These are phyloP conservation scores for Hypoxylon fuscum DNA, from an alignment of 495 filamentous ascomycete species.

Conservation along the genomic window DNA sequence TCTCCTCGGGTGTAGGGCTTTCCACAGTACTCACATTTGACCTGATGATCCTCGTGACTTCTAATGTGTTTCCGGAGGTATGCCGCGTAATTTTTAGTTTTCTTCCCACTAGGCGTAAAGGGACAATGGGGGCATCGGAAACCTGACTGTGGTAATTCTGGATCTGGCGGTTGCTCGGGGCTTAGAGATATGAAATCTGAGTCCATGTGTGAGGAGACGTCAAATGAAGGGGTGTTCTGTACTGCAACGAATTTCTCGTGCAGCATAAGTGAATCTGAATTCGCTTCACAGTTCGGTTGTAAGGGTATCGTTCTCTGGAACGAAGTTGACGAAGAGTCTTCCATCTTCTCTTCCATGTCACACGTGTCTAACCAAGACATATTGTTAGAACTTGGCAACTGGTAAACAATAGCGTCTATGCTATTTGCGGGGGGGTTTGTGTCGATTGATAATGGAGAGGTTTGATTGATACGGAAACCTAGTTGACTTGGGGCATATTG, in stretches of 20 bases:
- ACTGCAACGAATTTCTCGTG: not conserved
- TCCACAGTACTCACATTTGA: not conserved
- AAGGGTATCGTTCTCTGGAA: not conserved
- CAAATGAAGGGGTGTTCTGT: not conserved
- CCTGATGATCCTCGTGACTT: not conserved
- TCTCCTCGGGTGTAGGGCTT: slow-evolving; percentile 10
- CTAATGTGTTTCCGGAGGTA: slow-evolving; percentile 6
- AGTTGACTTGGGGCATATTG: not conserved
- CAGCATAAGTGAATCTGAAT: not conserved
- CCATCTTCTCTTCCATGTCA: not conserved
- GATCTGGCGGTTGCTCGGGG: not conserved
- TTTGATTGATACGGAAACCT: not conserved
- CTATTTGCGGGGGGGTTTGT: not conserved
- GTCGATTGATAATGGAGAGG: not conserved
- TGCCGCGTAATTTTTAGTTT: not conserved
- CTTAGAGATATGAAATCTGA: not conserved
- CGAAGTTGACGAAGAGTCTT: not conserved
- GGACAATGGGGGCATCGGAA: not conserved
- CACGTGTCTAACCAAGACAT: not conserved
- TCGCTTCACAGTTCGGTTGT: not conserved
- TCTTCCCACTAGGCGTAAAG: slow-evolving; percentile 1
- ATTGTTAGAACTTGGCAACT: no score
- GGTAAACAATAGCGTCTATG: no score
- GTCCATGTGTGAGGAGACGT: not conserved
- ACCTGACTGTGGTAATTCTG: not conserved